Evolutionary conservation across 495 filamentous ascomycete species (phyloP), one percentile per base, ranked within the genome.

Genomic region (Choiromyces venosus): DNA sequence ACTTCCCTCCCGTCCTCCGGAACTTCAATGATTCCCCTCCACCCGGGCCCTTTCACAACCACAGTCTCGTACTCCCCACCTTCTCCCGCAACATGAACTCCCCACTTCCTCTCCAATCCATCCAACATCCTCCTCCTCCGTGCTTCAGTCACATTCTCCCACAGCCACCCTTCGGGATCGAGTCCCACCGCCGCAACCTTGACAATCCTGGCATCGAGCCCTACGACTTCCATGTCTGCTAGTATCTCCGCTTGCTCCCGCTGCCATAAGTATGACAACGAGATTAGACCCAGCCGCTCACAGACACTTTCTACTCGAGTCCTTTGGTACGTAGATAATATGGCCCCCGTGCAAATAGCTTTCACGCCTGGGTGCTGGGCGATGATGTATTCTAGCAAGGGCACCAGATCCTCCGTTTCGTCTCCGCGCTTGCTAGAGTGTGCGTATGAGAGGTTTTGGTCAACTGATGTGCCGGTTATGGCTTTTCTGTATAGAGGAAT

Each of bases 41-140:
- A 83, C 1, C 77, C 72, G 4, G 94, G 94, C 38, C 93, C 95
- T 83, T 92, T 88, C 38, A 98, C 77, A 44, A 94, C 92, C 35
- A 99, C 83, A 33, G 93, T 98, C 86, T 99, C 95, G 84, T 94
- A 99, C 85, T 99, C 95, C 5, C 96, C 95, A 4, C 95, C 95
- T 80, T 98, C 95, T 0, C 96, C 95, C 64, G 82, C 86, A 66
- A 83, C 86, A 78, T 87, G 85, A 38, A 84, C 84, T 10, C 87
- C 87, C 86, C 94, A 97, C 70, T 90, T 86, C 69, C 83, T 83
- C 86, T 95, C 89, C 5, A 86, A 86, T 74, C 84, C 87, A 44
- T 84, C 84, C 38, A 97, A 78, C 68, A 85, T 84, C 65, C 80
- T 82, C 74, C 89, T 84, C 10, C 87, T 83, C 37, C 67, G 76